phyloP scores from a whole-genome alignment of 1,284 basidiomycete genomes.

The Malassezia pachydermatis region DNA sequence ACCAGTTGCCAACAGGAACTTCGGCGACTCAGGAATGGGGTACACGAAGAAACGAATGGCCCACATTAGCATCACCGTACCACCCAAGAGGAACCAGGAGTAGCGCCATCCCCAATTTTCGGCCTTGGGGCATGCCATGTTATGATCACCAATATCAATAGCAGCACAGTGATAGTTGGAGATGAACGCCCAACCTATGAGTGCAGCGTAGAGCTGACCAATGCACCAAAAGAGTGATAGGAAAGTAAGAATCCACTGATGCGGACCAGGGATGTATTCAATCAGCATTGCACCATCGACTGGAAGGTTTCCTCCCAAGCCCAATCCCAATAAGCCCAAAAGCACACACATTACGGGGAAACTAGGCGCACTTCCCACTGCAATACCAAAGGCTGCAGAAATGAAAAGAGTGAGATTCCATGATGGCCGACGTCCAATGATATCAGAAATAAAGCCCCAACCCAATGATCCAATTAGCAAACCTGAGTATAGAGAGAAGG shows the following conservation, averaged over 20 bases:
- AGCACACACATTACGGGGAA: slow-evolving; percentile 55
- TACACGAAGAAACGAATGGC: slow-evolving; percentile 45
- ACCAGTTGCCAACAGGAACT: slow-evolving; percentile 63
- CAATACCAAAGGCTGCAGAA: slow-evolving; percentile 56
- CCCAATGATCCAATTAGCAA: slow-evolving; percentile 56
- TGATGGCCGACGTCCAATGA: slow-evolving; percentile 53
- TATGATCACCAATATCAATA: slow-evolving; percentile 23
- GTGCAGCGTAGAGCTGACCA: slow-evolving; percentile 52
- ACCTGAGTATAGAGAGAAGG: slow-evolving; percentile 56
- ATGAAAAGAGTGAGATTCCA: slow-evolving; percentile 59
- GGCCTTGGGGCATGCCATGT: slow-evolving; percentile 49
- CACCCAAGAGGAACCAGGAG: slow-evolving; percentile 52
- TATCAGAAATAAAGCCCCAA: slow-evolving; percentile 52
- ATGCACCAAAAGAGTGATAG: slow-evolving; percentile 60
- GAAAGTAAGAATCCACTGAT: slow-evolving; percentile 58
- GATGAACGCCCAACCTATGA: slow-evolving; percentile 51
- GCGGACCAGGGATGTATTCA: slow-evolving; percentile 33
- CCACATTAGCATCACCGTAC: slow-evolving; percentile 38
- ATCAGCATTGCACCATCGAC: slow-evolving; percentile 43
- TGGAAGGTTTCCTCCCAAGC: slow-evolving; percentile 53
- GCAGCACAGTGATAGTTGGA: slow-evolving; percentile 49
- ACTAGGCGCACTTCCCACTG: slow-evolving; percentile 55
- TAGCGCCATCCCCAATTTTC: slow-evolving; percentile 60
- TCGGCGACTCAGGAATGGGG: slow-evolving; percentile 57
- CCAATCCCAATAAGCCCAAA: slow-evolving; percentile 55